Percentiles rank a stretch among this genome's conserved stretches.
Conservation (phyloP, 768 basidiomycete genomes). For the Tulasnella sp. region DNA sequence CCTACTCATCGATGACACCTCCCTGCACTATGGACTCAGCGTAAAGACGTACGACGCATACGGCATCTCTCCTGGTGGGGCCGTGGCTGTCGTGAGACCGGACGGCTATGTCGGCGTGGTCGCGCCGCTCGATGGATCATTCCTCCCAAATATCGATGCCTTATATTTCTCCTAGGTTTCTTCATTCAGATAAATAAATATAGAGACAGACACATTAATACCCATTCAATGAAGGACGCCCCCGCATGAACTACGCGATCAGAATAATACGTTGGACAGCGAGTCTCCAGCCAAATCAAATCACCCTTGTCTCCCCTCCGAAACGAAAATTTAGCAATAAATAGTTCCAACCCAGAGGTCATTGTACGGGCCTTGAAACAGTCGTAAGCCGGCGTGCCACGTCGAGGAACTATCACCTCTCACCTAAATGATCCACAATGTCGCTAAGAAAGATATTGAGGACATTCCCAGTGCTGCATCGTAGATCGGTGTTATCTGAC, state of each 20-base stretch:
- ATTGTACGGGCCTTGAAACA: not conserved
- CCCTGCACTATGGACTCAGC: constrained; percentile 39
- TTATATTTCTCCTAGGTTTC: constrained; percentile 9
- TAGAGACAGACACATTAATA: not conserved
- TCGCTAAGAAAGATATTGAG: constrained; percentile 41
- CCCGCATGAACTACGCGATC: not conserved
- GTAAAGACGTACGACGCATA: constrained; percentile 51
- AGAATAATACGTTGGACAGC: not conserved
- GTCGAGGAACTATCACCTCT: constrained; percentile 18
- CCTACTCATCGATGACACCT: constrained; percentile 51
- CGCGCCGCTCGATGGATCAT: constrained; percentile 39
- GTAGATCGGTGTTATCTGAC: constrained; percentile 48
- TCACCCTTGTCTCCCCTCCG: not conserved
- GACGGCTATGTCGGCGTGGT: constrained; percentile 59
- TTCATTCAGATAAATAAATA: not conserved
- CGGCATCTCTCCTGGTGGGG: constrained; percentile 44
- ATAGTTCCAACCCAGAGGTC: not conserved
- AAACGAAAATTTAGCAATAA: not conserved
- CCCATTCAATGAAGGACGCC: not conserved
- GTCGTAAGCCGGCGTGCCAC: not conserved
- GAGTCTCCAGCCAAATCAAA: not conserved
- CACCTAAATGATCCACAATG: constrained; percentile 43
- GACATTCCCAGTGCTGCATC: constrained; percentile 50
- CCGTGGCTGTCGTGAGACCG: constrained; percentile 49
- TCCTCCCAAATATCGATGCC: not conserved